These are phyloP conservation scores for Alternaria metachromatica DNA, from an alignment of 2,329 filamentous ascomycete species.

Conservation along the genomic window DNA sequence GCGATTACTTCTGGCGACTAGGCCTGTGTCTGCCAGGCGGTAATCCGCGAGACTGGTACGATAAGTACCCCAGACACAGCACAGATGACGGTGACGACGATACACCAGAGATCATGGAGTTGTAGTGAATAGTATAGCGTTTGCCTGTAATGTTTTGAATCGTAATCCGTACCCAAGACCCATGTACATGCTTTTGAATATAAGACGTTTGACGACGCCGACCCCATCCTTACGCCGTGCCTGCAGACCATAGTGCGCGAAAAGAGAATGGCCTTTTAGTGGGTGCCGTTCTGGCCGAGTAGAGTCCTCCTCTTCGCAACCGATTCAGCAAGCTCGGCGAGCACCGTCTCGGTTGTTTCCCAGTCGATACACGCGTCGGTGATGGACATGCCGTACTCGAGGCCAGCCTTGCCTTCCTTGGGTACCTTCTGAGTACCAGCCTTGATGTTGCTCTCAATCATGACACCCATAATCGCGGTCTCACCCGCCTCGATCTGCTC, in stretches of 20 bases:
- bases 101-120: conserved; percentile 24
- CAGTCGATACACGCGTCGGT: conserved; percentile 97
- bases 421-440: conserved; percentile 95
- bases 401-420: conserved; percentile 78
- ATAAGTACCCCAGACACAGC: conserved; percentile 48
- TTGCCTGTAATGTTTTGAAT: not conserved
- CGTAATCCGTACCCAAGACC: conserved; percentile 1
- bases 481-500: conserved; percentile 87
- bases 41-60: conserved; percentile 71
- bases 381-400: conserved; percentile 95
- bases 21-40: conserved; percentile 87
- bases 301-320: conserved; percentile 74
- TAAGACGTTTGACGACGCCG: conserved; percentile 7
- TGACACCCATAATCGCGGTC: conserved; percentile 89
- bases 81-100: conserved; percentile 20
- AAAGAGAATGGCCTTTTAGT: conserved; percentile 20
- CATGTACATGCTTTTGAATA: not conserved
- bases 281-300: conserved; percentile 38
- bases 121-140: conserved; percentile 13
- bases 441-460: conserved; percentile 98
- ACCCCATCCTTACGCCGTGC: conserved; percentile 4
- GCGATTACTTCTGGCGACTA: conserved; percentile 95
- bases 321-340: conserved; percentile 79
- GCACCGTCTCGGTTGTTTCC: conserved; percentile 83
- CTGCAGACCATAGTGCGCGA: not conserved